Base-by-base conservation (phyloP, 108 stramenopile genomes). In the Hondaea fermentalgiana region DNA sequence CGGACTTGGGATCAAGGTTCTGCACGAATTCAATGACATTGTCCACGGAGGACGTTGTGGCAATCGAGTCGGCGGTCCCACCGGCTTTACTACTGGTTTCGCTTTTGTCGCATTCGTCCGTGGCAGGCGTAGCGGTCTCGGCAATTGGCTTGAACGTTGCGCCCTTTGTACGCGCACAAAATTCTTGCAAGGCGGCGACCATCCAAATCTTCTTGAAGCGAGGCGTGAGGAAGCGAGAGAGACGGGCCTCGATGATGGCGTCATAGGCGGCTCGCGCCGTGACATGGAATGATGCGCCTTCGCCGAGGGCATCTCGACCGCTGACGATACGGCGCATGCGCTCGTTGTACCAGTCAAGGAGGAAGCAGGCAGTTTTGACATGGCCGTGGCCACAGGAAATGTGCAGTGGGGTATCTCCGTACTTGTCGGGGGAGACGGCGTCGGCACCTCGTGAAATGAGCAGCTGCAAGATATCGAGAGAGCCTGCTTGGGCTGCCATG, bases 381-480 rank as follows among this genome's bases (percentile, higher is more conserved):
- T 89, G 88, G 72, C 90, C 91, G 44, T 88, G 69, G 28, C 92
- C 90, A 8, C 92, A 91, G 8, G 93, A 93, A 60, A 93, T 59
- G 57, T 94, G 93, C 0, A 94, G 64, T 8, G 93, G 93, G 44
- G 93, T 93, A 51, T 93, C 87, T 17, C 88, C 88, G 47, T 89
- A 89, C 35, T 92, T 60, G 72, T 91, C 93, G n/a, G 60, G 72
- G 44, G 89, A 90, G 58, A 92, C 91, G 25, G 92, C 71, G 1
- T 72, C 69, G 35, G 90, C 92, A 19, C 90, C 90, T 35, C 57
- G 21, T 5, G 93, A 90, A 43, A 94, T 44, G 42, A 94, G 58
- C 5, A 88, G 72, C 49, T 91, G 58, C 57, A 91, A 14, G 59
- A 60, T 60, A 23, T 91, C 90, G 28, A 60, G 35, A n/a, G 90